A percentile compares a stretch with the other conserved stretches of the same genome.
These are phyloP conservation scores for Blastocystis sp. DNA, from an alignment of 352 stramenopile species.

Conservation along the genomic window DNA sequence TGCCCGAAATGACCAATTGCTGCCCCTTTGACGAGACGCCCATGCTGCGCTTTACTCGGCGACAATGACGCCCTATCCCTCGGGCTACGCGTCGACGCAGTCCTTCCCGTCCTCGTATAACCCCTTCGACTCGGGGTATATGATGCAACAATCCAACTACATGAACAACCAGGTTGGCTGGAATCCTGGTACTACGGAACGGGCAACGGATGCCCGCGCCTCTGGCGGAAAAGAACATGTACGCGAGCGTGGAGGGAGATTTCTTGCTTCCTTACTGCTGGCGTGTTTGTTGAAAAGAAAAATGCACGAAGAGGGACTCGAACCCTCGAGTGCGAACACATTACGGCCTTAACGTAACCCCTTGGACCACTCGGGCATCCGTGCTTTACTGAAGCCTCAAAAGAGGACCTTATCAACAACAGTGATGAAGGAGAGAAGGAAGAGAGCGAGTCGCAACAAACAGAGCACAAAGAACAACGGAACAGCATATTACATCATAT, in stretches of 20 bases:
- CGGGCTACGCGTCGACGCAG: neutral
- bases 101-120: neutral
- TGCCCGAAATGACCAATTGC: constrained; percentile 16
- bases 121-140: neutral
- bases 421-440: neutral
- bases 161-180: neutral
- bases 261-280: neutral
- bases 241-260: neutral
- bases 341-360: neutral
- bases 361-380: neutral
- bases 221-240: neutral
- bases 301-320: neutral
- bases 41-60: neutral
- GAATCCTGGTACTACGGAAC: neutral
- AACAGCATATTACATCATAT: constrained; percentile 27
- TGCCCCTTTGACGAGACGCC: constrained; percentile 26
- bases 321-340: neutral
- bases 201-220: neutral
- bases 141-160: neutral
- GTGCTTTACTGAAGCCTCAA: neutral
- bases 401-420: neutral
- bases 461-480: neutral
- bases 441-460: neutral
- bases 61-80: neutral
- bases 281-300: neutral